Conservation (phyloP, 805 yeast genomes). For the Metschnikowia koreensis region DNA sequence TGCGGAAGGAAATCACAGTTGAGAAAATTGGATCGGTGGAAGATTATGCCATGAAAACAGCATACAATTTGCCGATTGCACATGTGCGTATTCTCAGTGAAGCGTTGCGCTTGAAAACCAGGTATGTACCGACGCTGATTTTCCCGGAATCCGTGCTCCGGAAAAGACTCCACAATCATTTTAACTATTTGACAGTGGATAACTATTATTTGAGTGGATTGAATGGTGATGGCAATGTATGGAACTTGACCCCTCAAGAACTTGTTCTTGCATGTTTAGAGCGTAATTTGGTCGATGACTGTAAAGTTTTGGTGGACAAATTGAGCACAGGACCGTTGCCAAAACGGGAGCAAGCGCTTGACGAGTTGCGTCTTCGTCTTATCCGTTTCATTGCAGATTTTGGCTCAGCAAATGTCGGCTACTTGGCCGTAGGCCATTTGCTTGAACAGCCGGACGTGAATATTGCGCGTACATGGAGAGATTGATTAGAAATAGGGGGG, state of each 20-base stretch:
- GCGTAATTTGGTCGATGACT: constrained; percentile 46
- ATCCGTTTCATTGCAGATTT: constrained; percentile 41
- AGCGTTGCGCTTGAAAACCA: constrained; percentile 36
- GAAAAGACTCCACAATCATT: constrained; percentile 34
- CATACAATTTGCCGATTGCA: constrained; percentile 43
- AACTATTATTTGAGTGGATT: constrained; percentile 45
- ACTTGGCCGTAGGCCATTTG: constrained; percentile 30
- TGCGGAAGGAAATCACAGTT: background rate
- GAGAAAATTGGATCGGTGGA: constrained; percentile 12
- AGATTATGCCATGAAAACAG: constrained; percentile 40
- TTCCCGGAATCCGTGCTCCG: constrained; percentile 41
- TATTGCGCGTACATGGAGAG: constrained; percentile 6
- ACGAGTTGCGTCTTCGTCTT: constrained; percentile 36
- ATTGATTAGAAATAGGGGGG: background rate
- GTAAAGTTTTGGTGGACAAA: constrained; percentile 23
- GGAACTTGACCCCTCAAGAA: constrained; percentile 50
- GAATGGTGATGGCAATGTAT: constrained; percentile 40
- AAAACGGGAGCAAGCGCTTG: constrained; percentile 18
- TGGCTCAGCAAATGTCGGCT: constrained; percentile 40
- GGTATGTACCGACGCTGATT: constrained; percentile 38
- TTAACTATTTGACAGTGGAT: constrained; percentile 50
- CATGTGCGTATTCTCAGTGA: constrained; percentile 38
- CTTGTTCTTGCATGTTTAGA: constrained; percentile 53
- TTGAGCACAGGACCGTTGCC: constrained; percentile 16
- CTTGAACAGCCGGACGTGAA: constrained; percentile 9